A percentile compares a stretch with the other conserved stretches of the same genome.
Evolutionary conservation across 352 stramenopile species (phyloP).

Genomic region (Globisporangium orthogonon): DNA sequence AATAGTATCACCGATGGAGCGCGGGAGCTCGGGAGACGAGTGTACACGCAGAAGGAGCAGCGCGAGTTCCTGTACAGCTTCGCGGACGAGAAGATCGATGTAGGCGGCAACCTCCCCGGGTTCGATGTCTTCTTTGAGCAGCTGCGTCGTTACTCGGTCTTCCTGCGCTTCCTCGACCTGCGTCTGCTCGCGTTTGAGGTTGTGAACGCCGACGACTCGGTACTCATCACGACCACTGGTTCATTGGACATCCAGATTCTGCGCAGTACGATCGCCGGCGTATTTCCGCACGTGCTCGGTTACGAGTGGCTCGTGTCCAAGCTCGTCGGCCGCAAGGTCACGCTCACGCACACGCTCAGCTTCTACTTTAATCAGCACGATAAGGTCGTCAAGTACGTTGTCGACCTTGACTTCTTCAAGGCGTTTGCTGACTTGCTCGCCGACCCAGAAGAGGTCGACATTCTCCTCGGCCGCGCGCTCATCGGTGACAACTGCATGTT

Average conservation of each 20-base stretch:
- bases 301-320: constrained; percentile 17
- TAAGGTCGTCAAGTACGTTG: constrained; percentile 14
- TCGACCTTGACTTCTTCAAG: constrained; percentile 21
- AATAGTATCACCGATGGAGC: not conserved
- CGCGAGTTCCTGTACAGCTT: constrained; percentile 19
- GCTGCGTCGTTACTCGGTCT: constrained; percentile 22
- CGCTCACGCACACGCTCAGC: constrained; percentile 1
- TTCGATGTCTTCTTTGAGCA: constrained; percentile 23
- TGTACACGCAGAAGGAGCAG: constrained; percentile 4
- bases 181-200: constrained; percentile 20
- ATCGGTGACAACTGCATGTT: constrained; percentile 25
- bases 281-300: constrained; percentile 23
- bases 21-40: not conserved
- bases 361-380: constrained; percentile 21
- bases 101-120: constrained; percentile 15
- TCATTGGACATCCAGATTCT: constrained; percentile 22
- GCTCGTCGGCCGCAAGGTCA: constrained; percentile 19
- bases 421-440: constrained; percentile 13
- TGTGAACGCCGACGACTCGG: constrained; percentile 8
- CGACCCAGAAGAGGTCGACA: constrained; percentile 13
- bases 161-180: constrained; percentile 18
- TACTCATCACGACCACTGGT: constrained; percentile 19
- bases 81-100: constrained; percentile 20
- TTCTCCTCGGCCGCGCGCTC: constrained; percentile 10
- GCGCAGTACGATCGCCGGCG: constrained; percentile 17